Base-by-base conservation (phyloP, 345 rosid species). In the Populus deltoides region DNA sequence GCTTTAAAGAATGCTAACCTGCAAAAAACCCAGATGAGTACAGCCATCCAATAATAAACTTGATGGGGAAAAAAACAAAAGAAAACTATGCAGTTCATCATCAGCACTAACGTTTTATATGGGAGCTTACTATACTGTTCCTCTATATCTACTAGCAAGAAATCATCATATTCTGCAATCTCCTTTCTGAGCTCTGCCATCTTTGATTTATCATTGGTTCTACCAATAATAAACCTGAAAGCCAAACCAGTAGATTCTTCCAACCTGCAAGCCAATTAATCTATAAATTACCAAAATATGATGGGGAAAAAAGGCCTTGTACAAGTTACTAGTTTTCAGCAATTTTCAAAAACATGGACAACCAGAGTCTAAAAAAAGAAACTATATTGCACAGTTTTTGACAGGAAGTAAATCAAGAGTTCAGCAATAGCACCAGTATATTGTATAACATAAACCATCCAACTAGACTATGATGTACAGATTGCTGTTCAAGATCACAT, bases 81-180 rank as follows among this genome's bases (percentile, higher is more conserved):
- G 15, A 27, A 20, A 61, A 75, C 6, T 16, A 73, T 2, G 43
- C 36, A 5, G 24, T 4, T 18, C 29, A n/a, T 53, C 62, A 63
- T 65, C 53, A 82, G 70, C 81, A 90, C 95, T 90, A 82, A 95
- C 99, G 98, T 95, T 95, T 95, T 95, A 91, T 93, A 88, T 2
- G 99, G 98, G 45, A 95, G 99, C 90, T 90, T 88, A 88, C 99
- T 95, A 75, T 95, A 95, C 92, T 93, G 92, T 94, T 95, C 97
- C 89, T 92, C 93, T 5, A 88, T 90, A 85, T 95, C 99, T 29
- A 95, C 87, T 62, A 95, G 78, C 85, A 95, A 61, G 85, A 95
- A 90, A 81, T 95, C 99, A 80, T 92, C 98, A 77, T 88, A 94
- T 80, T 86, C 89, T 41, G 85, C 89, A 77, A 94, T 81, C 83